Base-by-base conservation (phyloP, 2,329 filamentous ascomycete species). In the Atkinsonella hypoxylon region DNA sequence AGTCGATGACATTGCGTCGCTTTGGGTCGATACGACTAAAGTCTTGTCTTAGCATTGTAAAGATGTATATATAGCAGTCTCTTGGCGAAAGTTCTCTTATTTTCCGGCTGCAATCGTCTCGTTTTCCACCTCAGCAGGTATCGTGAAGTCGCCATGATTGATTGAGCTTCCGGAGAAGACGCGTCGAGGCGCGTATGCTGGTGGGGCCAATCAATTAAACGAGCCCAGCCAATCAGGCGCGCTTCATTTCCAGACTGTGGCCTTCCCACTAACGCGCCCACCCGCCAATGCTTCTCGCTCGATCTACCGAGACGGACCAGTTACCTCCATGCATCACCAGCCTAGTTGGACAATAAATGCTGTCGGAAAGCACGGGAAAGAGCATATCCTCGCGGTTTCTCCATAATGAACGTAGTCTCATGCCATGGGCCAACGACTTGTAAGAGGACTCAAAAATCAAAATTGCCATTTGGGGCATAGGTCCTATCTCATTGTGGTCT, bases 1-100 rank as follows among this genome's bases (percentile, higher is more conserved):
- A 73, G 65, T 95, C 86, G 59, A 91, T 70, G 45, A 81, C 77
- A 55, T 83, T 81, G 57, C 89, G 85, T 62, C 88, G 74, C 69
- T 96, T 97, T 3, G 84, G 61, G 50, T 80, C 76, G 52, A 78
- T 70, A 42, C 77, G 75, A 57, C 74, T 76, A 56, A 70, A 69
- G 56, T 75, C 71, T 59, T 75, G 71, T 53, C 73, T 68, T 58
- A 76, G 64, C 75, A 78, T 78, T 26, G 53, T 65, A 60, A 36
- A 44, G 46, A 48, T 48, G 30, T 30, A 26, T 13, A 22, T 18
- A 7, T 2, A 17, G 17, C 12, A 42, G 1, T 9, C 11, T 26
- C 8, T 18, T 17, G 13, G 18, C 9, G 12, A n/a, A n/a, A 20
- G 40, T 20, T 20, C 9, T 13, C 6, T 6, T 18, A 22, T 26